Conservation (phyloP, 108 stramenopile genomes). For the Pseudonitzschia delicatissima region DNA sequence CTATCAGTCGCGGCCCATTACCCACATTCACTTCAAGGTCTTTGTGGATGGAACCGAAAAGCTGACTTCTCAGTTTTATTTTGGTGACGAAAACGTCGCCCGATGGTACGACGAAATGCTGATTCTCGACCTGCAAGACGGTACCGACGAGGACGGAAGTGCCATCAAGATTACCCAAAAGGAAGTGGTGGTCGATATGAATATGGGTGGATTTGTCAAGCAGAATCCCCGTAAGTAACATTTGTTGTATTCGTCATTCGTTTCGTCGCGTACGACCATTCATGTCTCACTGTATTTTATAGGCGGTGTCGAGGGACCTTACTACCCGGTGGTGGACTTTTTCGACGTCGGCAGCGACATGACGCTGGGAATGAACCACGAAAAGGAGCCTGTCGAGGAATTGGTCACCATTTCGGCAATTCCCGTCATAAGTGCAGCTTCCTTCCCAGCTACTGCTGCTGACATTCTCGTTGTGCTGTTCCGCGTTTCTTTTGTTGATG, state of each 20-base stretch:
- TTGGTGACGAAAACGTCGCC: slow-evolving; percentile 18
- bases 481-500: no score
- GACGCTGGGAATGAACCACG: slow-evolving; percentile 9
- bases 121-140: slow-evolving; percentile 6
- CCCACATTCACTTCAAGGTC: slow-evolving; percentile 32
- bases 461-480: no score
- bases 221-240: slow-evolving; percentile 6
- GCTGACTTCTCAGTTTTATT: slow-evolving; percentile 29
- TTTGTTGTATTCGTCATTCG: not conserved
- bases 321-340: slow-evolving; percentile 26
- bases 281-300: no score
- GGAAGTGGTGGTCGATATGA: slow-evolving; percentile 9
- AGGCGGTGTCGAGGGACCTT: slow-evolving; percentile 25
- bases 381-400: no score
- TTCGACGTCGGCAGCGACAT: slow-evolving; percentile 19
- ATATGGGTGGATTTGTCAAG: slow-evolving; percentile 15
- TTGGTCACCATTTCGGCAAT: no score
- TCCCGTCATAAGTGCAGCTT: no score
- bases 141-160: slow-evolving; percentile 6
- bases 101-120: slow-evolving; percentile 2
- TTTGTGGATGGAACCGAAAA: slow-evolving; percentile 15
- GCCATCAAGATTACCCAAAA: not conserved
- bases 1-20: slow-evolving; percentile 18
- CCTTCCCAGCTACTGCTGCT: no score
- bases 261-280: slow-evolving; percentile 8